Evolutionary conservation across 1,284 basidiomycete genomes (phyloP), one percentile per base, ranked within the genome.

Genomic region (Boletellus deceptivus): DNA sequence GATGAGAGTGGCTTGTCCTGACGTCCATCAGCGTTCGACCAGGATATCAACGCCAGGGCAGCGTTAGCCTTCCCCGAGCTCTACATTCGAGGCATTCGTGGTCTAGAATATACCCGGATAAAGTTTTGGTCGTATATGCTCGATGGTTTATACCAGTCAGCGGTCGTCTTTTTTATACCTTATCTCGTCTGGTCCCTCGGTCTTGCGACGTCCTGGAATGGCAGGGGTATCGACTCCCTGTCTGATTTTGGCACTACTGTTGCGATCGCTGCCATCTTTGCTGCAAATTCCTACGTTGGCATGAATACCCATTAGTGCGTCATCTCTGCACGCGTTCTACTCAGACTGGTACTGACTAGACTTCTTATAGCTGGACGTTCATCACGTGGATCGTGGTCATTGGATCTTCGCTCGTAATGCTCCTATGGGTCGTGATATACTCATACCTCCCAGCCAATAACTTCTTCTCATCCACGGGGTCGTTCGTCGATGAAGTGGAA

Each of bases 71-170:
- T 91, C 74, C 95, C 95, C 6, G 90, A 95, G 63, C 84, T 98
- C 10, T 99, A 99, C 69, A 79, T 93, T 58, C 86, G 94, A 42
- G 95, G 96, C 35, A 96, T 98, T 59, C 80, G 86, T 24, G 93
- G 95, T 31, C 76, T 95, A 17, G 94, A 97, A 63, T 99, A 98
- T 72, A 98, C 94, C 18, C 83, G 92, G 13, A 60, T 75, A 52
- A 93, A 93, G 69, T 98, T 98, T 75, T 98, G 93, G 91, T 68
- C 87, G 47, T 97, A 95, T 72, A 96, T 98, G 90, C 67, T 85
- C 16, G 96, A 98, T 68, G 96, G 93, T 39, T 72, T 97, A 36
- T 98, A 95, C 70, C 95, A 98, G 68, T 95, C 93, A 0, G 84
- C 76, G 0, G 82, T 98, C 55, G 85, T 94, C 40, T 98, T 90